A percentile compares a stretch with the other conserved stretches of the same genome.
Evolutionary conservation across 768 basidiomycete species (phyloP).

Genomic region (Boletus rubroflammeus): DNA sequence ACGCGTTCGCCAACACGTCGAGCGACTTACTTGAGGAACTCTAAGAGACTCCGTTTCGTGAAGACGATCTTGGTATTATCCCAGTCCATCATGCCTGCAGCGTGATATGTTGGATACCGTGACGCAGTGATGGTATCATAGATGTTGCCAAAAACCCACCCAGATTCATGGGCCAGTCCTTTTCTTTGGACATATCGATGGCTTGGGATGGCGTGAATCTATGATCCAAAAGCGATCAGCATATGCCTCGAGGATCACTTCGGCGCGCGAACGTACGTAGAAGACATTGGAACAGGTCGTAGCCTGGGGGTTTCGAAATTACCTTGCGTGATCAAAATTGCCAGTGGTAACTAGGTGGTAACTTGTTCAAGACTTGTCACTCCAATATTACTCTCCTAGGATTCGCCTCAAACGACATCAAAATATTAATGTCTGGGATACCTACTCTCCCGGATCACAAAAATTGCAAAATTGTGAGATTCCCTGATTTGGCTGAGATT

Average conservation of each 20-base stretch:
- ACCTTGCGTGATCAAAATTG: too few relatives aligned
- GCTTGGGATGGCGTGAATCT: slow-evolving; percentile 58
- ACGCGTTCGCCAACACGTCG: background rate
- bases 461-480: background rate
- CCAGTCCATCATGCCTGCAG: slow-evolving; percentile 75
- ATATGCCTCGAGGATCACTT: background rate
- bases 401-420: too few relatives aligned
- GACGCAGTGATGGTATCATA: background rate
- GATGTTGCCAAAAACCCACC: slow-evolving; percentile 39
- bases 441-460: too few relatives aligned
- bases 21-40: slow-evolving; percentile 65
- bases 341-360: background rate
- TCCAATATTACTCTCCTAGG: too few relatives aligned
- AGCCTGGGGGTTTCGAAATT: too few relatives aligned
- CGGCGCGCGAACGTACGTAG: slow-evolving; percentile 18
- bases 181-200: slow-evolving; percentile 64
- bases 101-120: background rate
- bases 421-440: too few relatives aligned
- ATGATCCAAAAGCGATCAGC: slow-evolving; percentile 1
- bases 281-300: slow-evolving; percentile 18
- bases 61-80: slow-evolving; percentile 73
- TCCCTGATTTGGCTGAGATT: background rate
- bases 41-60: slow-evolving; percentile 71
- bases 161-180: slow-evolving; percentile 66
- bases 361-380: too few relatives aligned